Conservation (phyloP, 345 rosid genomes). For the Citropsis articulata region DNA sequence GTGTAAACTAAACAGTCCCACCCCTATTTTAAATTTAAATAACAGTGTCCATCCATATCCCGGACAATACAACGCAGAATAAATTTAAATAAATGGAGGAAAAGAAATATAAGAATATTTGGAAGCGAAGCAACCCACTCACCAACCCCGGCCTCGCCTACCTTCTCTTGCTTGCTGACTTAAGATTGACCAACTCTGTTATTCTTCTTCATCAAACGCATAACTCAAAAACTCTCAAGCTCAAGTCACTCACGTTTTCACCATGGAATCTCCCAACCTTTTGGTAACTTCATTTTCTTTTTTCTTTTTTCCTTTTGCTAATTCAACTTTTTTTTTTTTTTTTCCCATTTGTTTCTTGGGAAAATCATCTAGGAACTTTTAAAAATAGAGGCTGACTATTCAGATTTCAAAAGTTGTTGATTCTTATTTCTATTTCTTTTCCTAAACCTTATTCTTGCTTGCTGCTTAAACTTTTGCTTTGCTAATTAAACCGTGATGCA, state of each 20-base stretch:
- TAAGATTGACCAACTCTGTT: neutral
- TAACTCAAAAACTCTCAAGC: neutral
- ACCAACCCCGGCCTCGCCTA: too few species aligned
- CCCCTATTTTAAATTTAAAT: too few species aligned
- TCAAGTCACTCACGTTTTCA: too few species aligned
- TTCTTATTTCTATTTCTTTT: neutral
- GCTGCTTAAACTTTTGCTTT: neutral
- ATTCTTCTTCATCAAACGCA: neutral
- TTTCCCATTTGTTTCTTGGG: neutral
- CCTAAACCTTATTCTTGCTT: neutral
- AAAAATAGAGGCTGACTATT: neutral
- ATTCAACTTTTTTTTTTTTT: too few species aligned
- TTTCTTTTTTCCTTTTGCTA: neutral
- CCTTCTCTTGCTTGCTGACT: neutral
- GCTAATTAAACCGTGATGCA: neutral
- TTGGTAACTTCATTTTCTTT: neutral
- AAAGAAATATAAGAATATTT: too few species aligned
- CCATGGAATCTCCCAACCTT: neutral
- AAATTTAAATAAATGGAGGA: too few species aligned
- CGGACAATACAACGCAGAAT: too few species aligned
- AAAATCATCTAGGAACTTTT: neutral
- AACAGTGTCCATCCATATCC: too few species aligned
- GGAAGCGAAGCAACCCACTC: too few species aligned
- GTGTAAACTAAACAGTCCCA: too few species aligned
- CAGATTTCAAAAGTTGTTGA: neutral